Evolutionary conservation across 2,329 filamentous ascomycete species (phyloP).

Genomic region (Alternaria angustiovoidea): DNA sequence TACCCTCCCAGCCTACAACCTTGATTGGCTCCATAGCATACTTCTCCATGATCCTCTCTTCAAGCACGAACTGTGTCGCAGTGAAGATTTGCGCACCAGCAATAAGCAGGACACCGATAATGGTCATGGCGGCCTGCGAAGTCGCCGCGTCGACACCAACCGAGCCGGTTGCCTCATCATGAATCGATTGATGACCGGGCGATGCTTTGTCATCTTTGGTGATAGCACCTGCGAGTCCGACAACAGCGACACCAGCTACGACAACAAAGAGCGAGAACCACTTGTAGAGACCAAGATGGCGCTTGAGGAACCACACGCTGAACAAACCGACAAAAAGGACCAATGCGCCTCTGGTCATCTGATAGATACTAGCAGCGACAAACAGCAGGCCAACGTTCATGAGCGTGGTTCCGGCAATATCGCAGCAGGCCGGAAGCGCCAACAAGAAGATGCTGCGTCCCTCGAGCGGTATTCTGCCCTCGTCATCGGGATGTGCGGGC

Average conservation of each 20-base stretch:
- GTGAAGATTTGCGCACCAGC: constrained; percentile 96
- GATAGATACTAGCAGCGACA: constrained; percentile 95
- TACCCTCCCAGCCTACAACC: constrained; percentile 94
- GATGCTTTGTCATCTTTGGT: constrained; percentile 71
- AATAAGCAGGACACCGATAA: constrained; percentile 88
- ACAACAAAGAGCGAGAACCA: constrained; percentile 90
- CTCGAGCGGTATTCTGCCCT: constrained; percentile 67
- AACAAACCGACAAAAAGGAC: constrained; percentile 96
- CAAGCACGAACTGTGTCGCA: constrained; percentile 92
- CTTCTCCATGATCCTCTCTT: constrained; percentile 88
- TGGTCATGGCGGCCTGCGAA: constrained; percentile 69
- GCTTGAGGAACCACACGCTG: constrained; percentile 87
- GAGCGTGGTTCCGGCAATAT: constrained; percentile 92
- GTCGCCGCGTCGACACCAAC: constrained; percentile 48
- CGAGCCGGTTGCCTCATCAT: constrained; percentile 40
- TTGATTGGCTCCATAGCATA: constrained; percentile 84
- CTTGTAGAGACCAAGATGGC: constrained; percentile 84
- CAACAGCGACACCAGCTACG: constrained; percentile 84
- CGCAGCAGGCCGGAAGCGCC: constrained; percentile 86
- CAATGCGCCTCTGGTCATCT: constrained; percentile 95
- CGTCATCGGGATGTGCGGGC: constrained; percentile 57
- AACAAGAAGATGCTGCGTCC: constrained; percentile 79
- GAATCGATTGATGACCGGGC: constrained; percentile 35
- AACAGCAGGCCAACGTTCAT: constrained; percentile 97
- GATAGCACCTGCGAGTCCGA: constrained; percentile 87